Conservation (phyloP, 1,284 basidiomycete species). For the Moniliella sp. region DNA sequence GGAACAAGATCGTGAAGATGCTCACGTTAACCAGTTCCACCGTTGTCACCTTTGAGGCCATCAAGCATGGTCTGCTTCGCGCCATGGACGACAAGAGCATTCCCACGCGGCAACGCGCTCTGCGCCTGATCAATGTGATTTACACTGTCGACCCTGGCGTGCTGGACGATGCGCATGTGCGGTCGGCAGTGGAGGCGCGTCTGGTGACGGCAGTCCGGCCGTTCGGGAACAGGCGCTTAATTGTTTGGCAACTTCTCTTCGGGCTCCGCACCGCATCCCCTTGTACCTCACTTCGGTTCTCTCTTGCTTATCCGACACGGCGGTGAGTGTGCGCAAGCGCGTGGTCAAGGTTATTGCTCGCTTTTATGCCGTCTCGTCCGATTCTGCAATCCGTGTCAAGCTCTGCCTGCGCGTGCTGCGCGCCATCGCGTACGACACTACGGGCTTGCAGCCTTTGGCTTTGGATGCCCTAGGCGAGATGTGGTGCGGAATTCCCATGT, state of each 20-base stretch:
- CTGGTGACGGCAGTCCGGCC: constrained; percentile 70
- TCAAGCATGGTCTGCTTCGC: constrained; percentile 11
- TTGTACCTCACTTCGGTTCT: constrained; percentile 68
- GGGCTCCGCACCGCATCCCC: constrained; percentile 57
- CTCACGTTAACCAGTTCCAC: constrained; percentile 9
- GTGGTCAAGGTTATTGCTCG: constrained; percentile 76
- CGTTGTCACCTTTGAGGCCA: constrained; percentile 9
- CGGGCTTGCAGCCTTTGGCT: constrained; percentile 64
- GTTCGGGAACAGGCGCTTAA: constrained; percentile 89
- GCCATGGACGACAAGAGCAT: constrained; percentile 13
- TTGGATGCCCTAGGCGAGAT: constrained; percentile 67
- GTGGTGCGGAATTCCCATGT: constrained; percentile 44
- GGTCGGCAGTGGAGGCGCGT: constrained; percentile 54
- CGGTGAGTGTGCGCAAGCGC: constrained; percentile 72
- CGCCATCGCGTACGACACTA: constrained; percentile 73
- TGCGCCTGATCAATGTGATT: constrained; percentile 17
- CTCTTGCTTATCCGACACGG: constrained; percentile 73
- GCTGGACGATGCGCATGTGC: constrained; percentile 6
- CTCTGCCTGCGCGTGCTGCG: constrained; percentile 63
- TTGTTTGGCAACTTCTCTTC: constrained; percentile 77
- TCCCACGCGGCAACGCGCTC: constrained; percentile 18
- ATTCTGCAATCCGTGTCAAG: constrained; percentile 47
- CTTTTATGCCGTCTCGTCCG: constrained; percentile 50
- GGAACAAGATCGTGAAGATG: constrained; percentile 11
- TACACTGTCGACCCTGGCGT: constrained; percentile 11